Conservation (phyloP, 805 yeast genomes). For the Kluyveromyces wickerhamii region DNA sequence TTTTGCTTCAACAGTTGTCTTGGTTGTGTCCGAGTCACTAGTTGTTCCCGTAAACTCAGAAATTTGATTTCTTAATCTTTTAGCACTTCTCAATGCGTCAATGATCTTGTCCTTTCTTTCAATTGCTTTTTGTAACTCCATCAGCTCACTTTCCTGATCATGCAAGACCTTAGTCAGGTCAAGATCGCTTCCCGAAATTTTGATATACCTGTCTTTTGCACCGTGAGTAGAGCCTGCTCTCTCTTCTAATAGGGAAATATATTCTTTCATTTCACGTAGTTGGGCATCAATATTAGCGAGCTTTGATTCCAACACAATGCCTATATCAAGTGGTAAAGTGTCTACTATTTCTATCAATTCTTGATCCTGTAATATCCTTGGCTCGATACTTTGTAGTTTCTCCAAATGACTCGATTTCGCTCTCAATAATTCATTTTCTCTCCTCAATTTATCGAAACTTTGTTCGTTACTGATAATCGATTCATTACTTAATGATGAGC, state of each 20-base stretch:
- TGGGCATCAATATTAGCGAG: conserved; percentile 25
- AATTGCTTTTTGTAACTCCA: conserved; percentile 51
- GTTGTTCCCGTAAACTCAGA: background rate
- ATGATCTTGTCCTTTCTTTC: conserved; percentile 75
- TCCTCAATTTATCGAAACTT: conserved; percentile 15
- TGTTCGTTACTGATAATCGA: too few relatives aligned
- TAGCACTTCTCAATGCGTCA: conserved; percentile 59
- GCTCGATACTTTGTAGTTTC: conserved; percentile 53
- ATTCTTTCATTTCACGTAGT: conserved; percentile 24
- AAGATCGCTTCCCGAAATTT: background rate
- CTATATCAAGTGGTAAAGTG: conserved; percentile 43
- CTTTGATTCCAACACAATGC: conserved; percentile 23
- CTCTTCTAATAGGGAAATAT: conserved; percentile 15
- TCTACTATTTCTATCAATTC: conserved; percentile 53
- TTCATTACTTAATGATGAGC: conserved; percentile 31
- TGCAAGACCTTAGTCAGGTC: conserved; percentile 28
- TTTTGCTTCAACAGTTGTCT: background rate
- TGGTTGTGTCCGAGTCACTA: background rate
- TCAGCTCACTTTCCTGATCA: conserved; percentile 62
- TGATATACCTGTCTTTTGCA: background rate
- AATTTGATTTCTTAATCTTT: conserved; percentile 42
- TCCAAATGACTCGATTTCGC: conserved; percentile 65
- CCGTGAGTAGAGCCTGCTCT: conserved; percentile 15
- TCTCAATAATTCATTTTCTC: conserved; percentile 57
- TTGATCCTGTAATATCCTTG: conserved; percentile 42